Evolutionary conservation across 2,329 filamentous ascomycete genomes (phyloP).

Genomic region (Sporothrix schenckii): DNA sequence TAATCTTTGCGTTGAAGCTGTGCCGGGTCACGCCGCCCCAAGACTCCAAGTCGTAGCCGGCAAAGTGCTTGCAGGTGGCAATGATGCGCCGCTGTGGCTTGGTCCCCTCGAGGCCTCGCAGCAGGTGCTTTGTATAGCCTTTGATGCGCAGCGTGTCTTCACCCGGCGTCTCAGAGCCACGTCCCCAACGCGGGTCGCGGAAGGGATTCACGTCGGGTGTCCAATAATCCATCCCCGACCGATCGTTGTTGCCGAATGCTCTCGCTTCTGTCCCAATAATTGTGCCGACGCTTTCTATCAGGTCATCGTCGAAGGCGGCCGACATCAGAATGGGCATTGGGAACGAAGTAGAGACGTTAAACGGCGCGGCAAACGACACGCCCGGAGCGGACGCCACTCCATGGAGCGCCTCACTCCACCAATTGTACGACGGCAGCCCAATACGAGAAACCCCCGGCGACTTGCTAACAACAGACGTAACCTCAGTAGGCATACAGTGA

Average conservation of each 20-base stretch:
- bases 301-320: slow-evolving; percentile 43
- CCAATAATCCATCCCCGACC: slow-evolving; percentile 56
- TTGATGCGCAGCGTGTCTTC: slow-evolving; percentile 38
- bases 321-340: slow-evolving; percentile 41
- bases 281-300: slow-evolving; percentile 38
- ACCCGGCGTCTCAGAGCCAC: slow-evolving; percentile 46
- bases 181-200: slow-evolving; percentile 65
- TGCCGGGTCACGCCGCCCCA: slow-evolving; percentile 39
- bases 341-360: slow-evolving; percentile 42
- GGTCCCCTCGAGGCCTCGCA: slow-evolving; percentile 39
- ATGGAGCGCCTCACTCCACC: slow-evolving; percentile 36
- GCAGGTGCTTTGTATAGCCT: slow-evolving; percentile 36
- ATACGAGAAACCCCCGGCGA: slow-evolving; percentile 26
- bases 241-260: slow-evolving; percentile 41
- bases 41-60: slow-evolving; percentile 60
- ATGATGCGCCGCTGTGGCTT: slow-evolving; percentile 35
- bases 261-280: slow-evolving; percentile 42
- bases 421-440: slow-evolving; percentile 31
- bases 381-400: slow-evolving; percentile 32
- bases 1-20: slow-evolving; percentile 56
- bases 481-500: too few relatives aligned
- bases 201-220: slow-evolving; percentile 69
- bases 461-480: neutral
- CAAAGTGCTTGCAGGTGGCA: slow-evolving; percentile 61
- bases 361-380: slow-evolving; percentile 36